Percentiles rank a stretch among this genome's conserved stretches.
These are phyloP conservation scores for Phyllosticta capitalensis DNA, from an alignment of 2,329 filamentous ascomycete species.

Conservation along the genomic window DNA sequence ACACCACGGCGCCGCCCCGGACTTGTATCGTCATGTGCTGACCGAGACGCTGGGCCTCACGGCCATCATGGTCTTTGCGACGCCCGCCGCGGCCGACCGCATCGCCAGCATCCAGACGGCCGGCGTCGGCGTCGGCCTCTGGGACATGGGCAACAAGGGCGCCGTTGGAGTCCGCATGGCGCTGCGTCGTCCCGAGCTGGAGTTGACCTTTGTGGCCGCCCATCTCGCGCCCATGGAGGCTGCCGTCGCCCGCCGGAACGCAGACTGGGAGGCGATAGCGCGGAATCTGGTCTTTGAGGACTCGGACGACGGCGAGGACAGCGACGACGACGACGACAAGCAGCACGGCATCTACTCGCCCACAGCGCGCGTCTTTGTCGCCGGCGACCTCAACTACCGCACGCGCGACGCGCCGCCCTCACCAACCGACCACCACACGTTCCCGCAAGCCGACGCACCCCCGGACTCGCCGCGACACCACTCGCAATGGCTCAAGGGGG, in stretches of 20 bases:
- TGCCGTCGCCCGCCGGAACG: conserved; percentile 64
- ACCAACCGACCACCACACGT: conserved; percentile 41
- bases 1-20: conserved; percentile 29
- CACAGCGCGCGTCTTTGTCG: conserved; percentile 69
- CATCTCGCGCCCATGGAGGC: conserved; percentile 86
- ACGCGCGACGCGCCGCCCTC: conserved; percentile 60
- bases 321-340: conserved; percentile 14
- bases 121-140: conserved; percentile 73
- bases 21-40: conserved; percentile 59
- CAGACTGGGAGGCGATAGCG: conserved; percentile 81
- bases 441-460: conserved; percentile 47
- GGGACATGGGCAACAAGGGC: conserved; percentile 92
- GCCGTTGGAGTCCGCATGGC: conserved; percentile 70
- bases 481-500: conserved; percentile 56
- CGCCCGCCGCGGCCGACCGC: conserved; percentile 46
- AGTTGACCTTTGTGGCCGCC: conserved; percentile 77
- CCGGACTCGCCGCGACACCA: conserved; percentile 51
- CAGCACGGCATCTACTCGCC: conserved; percentile 62
- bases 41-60: conserved; percentile 80
- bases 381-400: conserved; percentile 92
- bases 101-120: conserved; percentile 64
- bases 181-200: conserved; percentile 41
- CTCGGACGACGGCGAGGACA: background rate
- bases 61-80: conserved; percentile 74
- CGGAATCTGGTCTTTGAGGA: conserved; percentile 62